A percentile compares a stretch with the other conserved stretches of the same genome.
Conservation (phyloP, 148 eudicot species). For the Simmondsia chinensis region DNA sequence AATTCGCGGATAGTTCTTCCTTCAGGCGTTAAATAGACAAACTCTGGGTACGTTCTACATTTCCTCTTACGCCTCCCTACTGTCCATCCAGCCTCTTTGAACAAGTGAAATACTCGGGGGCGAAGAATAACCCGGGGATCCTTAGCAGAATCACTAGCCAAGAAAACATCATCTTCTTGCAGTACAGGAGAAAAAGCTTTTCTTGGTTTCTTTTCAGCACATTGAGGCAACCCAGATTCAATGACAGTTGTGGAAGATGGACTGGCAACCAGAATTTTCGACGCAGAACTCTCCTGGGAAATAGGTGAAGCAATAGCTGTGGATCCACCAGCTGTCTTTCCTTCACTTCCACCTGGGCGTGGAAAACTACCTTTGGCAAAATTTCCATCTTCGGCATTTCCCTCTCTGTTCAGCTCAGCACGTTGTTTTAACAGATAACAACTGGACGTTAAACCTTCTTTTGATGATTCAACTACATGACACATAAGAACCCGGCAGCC, state of each 20-base stretch:
- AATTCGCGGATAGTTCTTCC: constrained; percentile 70
- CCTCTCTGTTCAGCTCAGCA: constrained; percentile 16
- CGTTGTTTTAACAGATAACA: constrained; percentile 46
- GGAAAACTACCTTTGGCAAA: constrained; percentile 22
- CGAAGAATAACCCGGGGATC: constrained; percentile 71
- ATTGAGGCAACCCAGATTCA: constrained; percentile 18
- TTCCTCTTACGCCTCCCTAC: constrained; percentile 59
- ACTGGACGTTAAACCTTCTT: constrained; percentile 49
- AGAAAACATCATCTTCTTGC: constrained; percentile 23
- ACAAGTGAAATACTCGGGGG: constrained; percentile 40
- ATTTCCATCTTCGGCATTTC: constrained; percentile 14
- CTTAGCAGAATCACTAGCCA: constrained; percentile 30
- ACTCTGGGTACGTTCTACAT: constrained; percentile 46
- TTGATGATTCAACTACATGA: constrained; percentile 77
- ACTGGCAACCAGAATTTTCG: constrained; percentile 32
- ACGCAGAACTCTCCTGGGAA: constrained; percentile 76
- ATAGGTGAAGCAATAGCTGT: constrained; percentile 59
- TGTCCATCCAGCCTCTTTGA: constrained; percentile 68
- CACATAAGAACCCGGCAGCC: constrained; percentile 33
- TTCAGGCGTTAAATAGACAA: constrained; percentile 53
- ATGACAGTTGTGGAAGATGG: constrained; percentile 16
- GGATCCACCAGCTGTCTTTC: constrained; percentile 37
- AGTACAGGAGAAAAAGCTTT: constrained; percentile 25
- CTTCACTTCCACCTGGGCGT: constrained; percentile 36
- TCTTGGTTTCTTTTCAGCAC: constrained; percentile 25